These are phyloP conservation scores for Ammopiptanthus mongolicus DNA, from an alignment of 306 rosid genomes.

Conservation along the genomic window DNA sequence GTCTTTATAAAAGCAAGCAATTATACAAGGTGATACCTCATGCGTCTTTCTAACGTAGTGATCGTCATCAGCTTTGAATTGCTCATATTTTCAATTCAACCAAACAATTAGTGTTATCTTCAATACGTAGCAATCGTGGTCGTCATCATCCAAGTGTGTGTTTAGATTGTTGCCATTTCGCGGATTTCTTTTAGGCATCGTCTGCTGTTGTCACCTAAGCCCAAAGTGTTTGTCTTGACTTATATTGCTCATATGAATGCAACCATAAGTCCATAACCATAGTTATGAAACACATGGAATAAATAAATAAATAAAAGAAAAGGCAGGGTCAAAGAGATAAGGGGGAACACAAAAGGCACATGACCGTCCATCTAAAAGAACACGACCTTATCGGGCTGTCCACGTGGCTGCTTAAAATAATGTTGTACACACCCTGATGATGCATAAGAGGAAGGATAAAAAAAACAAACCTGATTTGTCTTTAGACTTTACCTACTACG, in stretches of 20 bases:
- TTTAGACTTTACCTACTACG: constrained; percentile 23
- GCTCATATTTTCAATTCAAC: constrained; percentile 8
- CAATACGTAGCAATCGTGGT: not conserved
- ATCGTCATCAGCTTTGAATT: not conserved
- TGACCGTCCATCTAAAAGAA: constrained; percentile 36
- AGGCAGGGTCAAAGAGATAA: not conserved
- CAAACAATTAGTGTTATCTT: not conserved
- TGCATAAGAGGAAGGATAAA: not conserved
- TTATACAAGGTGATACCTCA: not conserved
- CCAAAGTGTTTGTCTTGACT: not conserved
- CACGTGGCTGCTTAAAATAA: constrained; percentile 41
- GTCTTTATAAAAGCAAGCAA: no score
- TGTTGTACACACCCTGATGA: not conserved
- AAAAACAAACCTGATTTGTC: not conserved
- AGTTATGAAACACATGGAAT: not conserved
- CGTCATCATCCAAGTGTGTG: not conserved
- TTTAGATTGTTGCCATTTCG: constrained; percentile 12
- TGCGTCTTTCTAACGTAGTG: not conserved
- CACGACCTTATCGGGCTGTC: constrained; percentile 17
- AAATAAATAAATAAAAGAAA: not conserved
- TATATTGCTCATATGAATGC: not conserved
- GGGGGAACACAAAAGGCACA: constrained; percentile 37
- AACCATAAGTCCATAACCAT: not conserved
- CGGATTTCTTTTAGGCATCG: not conserved
- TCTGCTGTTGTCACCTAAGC: not conserved